Evolutionary conservation across 2,329 filamentous ascomycete genomes (phyloP).

Genomic region (Blastomyces gilchristii): DNA sequence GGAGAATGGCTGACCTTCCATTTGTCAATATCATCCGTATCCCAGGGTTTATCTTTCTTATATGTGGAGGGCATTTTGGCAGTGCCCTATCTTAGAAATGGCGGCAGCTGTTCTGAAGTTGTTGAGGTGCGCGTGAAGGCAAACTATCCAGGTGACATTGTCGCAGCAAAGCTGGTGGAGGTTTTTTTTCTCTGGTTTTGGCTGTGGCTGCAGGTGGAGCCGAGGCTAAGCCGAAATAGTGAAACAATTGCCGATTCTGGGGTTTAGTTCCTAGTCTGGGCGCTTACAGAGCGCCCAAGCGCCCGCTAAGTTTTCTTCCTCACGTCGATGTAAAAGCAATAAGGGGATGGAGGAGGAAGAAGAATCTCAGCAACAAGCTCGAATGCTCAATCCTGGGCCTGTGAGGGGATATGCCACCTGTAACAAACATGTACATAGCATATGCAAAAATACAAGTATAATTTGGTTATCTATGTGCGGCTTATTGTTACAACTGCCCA

Average conservation of each 20-base stretch:
- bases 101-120: neutral
- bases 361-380: neutral
- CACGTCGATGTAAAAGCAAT: neutral
- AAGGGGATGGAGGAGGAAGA: too few relatives aligned
- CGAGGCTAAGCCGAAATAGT: neutral
- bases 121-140: neutral
- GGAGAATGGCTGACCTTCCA: conserved; percentile 56
- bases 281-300: conserved; percentile 8
- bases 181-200: neutral
- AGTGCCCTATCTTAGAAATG: neutral
- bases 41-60: conserved; percentile 86
- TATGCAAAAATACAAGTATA: neutral
- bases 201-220: neutral
- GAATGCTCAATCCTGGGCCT: neutral
- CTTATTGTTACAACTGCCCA: neutral
- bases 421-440: neutral
- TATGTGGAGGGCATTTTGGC: conserved; percentile 70
- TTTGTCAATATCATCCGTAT: conserved; percentile 94
- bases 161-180: neutral
- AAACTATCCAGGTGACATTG: neutral
- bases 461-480: neutral
- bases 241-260: neutral
- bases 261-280: neutral
- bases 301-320: conserved; percentile 2
- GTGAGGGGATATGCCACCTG: neutral